These are phyloP conservation scores for Pestalotiopsis fici DNA, from an alignment of 2,329 filamentous ascomycete species.

Conservation along the genomic window DNA sequence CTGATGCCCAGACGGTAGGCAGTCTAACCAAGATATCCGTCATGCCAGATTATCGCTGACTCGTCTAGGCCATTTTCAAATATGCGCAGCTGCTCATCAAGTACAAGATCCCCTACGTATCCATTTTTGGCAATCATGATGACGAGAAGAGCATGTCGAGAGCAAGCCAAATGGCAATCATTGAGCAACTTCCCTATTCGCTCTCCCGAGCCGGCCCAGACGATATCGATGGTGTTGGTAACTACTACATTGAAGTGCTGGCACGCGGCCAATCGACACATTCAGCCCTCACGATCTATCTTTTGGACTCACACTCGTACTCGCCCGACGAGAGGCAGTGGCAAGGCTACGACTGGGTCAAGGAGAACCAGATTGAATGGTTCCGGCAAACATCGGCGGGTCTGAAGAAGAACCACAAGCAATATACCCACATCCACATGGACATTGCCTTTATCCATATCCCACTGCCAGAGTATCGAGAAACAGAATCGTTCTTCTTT, in stretches of 20 bases:
- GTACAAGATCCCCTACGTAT: slow-evolving; percentile 87
- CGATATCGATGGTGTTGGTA: slow-evolving; percentile 86
- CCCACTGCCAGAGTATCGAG: slow-evolving; percentile 84
- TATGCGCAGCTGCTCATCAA: slow-evolving; percentile 81
- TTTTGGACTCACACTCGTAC: slow-evolving; percentile 91
- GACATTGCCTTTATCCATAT: slow-evolving; percentile 98
- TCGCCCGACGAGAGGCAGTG: slow-evolving; percentile 86
- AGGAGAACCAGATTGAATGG: slow-evolving; percentile 92
- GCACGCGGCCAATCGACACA: slow-evolving; percentile 78
- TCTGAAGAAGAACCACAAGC: slow-evolving; percentile 74
- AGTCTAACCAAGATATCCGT: not conserved
- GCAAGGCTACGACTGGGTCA: slow-evolving; percentile 97
- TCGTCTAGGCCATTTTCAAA: slow-evolving; percentile 82
- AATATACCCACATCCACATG: slow-evolving; percentile 91
- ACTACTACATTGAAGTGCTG: slow-evolving; percentile 90
- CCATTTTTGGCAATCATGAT: slow-evolving; percentile 97
- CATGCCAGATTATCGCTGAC: not conserved
- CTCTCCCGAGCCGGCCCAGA: slow-evolving; percentile 82
- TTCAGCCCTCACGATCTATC: slow-evolving; percentile 90
- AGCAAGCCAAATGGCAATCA: slow-evolving; percentile 77
- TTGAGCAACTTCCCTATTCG: slow-evolving; percentile 86
- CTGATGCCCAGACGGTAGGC: slow-evolving; percentile 81
- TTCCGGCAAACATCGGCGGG: slow-evolving; percentile 77
- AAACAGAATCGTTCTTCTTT: slow-evolving; percentile 57
- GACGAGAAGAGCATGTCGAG: slow-evolving; percentile 80